Base-by-base conservation (phyloP, 75 land plant species). In the Azolla pinnata region DNA sequence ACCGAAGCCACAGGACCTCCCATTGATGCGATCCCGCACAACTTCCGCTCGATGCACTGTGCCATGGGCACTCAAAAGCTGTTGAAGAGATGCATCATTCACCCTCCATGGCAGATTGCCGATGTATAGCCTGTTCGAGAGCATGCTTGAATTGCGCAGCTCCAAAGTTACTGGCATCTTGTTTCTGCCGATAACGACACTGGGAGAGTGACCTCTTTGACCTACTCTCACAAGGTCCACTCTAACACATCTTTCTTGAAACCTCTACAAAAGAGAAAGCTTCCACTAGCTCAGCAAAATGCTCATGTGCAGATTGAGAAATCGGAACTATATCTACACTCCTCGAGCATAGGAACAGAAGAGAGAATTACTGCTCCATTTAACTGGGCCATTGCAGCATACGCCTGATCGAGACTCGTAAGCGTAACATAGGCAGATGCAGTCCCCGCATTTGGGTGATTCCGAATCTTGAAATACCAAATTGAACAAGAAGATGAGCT, bases 1-100 rank as follows among this genome's bases (percentile, higher is more conserved):
- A 1, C 97, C 97, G 67, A 88, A 91, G 1, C 95, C 97, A 26
- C 86, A 83, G 12, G 97, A 91, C 26, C 86, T 82, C 16, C 96
- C 89, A 59, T 75, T 79, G n/a, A 88, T 89, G 21, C 84, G 49
- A 42, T 91, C 97, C 60, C 61, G 78, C 17, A 88, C 70, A 8
- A 91, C 79, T 44, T 66, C 71, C 9, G 89, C 96, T 16, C 80
- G 77, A 14, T 84, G 61, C 17, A 91, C 95, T 33, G 85, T 82
- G 16, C 97, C 97, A 52, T 88, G 81, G 56, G 81, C 82, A 53
- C 84, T 82, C 40, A 91, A 91, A 18, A 82, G 44, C 60, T 84
- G 76, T 54, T 85, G 70, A 44, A 91, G 56, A 0, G 76, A 69
- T 0, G 26, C 71, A 47, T 78, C 70, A 57, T 88, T 89, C 30